A percentile compares a stretch with the other conserved stretches of the same genome.
phyloP scores from a whole-genome alignment of 768 basidiomycete species.

The Collybia mongolica region DNA sequence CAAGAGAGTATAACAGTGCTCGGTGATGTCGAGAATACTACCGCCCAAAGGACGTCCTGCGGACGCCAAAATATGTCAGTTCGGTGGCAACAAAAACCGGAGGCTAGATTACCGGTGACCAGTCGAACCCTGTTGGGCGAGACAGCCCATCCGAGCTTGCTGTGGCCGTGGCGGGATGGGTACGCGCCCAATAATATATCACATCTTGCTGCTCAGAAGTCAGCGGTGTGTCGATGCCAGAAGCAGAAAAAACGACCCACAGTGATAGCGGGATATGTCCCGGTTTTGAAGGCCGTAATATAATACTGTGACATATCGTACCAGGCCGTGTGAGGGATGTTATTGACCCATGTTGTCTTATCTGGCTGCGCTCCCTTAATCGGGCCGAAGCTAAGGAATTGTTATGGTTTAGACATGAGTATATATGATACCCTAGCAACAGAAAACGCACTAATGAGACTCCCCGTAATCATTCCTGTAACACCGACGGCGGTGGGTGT shows the following conservation, averaged over 20 bases:
- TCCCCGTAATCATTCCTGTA: conserved; percentile 82
- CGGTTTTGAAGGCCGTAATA: conserved; percentile 67
- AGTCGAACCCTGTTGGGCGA: conserved; percentile 48
- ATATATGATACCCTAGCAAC: too few relatives aligned
- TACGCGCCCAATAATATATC: conserved; percentile 61
- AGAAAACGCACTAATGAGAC: conserved; percentile 63
- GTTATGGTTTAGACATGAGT: too few relatives aligned
- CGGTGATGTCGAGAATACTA: conserved; percentile 54
- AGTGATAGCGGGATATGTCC: conserved; percentile 55
- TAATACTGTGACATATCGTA: conserved; percentile 65
- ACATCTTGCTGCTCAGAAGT: conserved; percentile 34
- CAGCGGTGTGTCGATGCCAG: neutral
- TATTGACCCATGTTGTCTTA: conserved; percentile 39
- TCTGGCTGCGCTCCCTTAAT: conserved; percentile 47
- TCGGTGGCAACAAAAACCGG: neutral
- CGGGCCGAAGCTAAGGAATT: conserved; percentile 63
- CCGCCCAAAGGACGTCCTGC: conserved; percentile 65
- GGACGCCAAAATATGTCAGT: conserved; percentile 3
- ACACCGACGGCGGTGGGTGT: neutral
- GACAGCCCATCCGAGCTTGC: conserved; percentile 42
- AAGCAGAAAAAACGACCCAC: conserved; percentile 35
- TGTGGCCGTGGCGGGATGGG: conserved; percentile 50
- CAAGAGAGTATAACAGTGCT: conserved; percentile 51
- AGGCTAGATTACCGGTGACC: conserved; percentile 40
- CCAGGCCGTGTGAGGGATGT: conserved; percentile 52